Percentiles rank a stretch among this genome's conserved stretches.
Conservation (phyloP, 768 basidiomycete genomes). For the Cystobasidium tubakii region DNA sequence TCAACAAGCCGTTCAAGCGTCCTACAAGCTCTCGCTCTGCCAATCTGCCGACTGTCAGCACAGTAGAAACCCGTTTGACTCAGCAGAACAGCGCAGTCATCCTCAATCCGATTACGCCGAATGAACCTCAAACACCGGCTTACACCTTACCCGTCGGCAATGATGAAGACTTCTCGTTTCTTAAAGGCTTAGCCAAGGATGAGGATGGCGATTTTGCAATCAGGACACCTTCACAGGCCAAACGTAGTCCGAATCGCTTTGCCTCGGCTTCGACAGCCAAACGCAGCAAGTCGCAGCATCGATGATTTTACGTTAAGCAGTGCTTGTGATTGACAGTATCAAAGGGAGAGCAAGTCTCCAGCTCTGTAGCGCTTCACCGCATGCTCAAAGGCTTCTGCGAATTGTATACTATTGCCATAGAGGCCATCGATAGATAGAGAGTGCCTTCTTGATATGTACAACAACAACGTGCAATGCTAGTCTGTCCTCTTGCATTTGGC, state of each 20-base stretch:
- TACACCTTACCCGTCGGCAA: background rate
- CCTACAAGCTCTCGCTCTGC: background rate
- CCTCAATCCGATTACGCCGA: slow-evolving; percentile 26
- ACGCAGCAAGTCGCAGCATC: background rate
- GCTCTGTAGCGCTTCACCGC: background rate
- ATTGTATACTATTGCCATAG: no score
- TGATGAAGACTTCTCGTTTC: slow-evolving; percentile 9
- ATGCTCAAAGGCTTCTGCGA: no score
- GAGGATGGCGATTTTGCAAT: slow-evolving; percentile 19
- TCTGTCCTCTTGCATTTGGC: background rate
- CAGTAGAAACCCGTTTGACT: slow-evolving; percentile 28
- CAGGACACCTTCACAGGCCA: background rate
- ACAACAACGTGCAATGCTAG: background rate
- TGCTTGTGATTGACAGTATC: no score
- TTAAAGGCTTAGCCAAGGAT: slow-evolving; percentile 22
- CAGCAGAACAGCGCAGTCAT: slow-evolving; percentile 18
- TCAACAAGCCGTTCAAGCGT: slow-evolving; percentile 20
- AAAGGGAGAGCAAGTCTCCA: no score
- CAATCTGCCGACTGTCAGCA: background rate
- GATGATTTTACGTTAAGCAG: no score
- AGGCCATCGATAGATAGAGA: background rate
- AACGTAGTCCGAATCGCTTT: background rate
- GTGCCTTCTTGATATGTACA: background rate
- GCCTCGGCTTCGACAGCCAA: background rate
- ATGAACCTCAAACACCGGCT: background rate